Conservation (phyloP, 2,329 filamentous ascomycete species). For the Hypocrella siamensis region DNA sequence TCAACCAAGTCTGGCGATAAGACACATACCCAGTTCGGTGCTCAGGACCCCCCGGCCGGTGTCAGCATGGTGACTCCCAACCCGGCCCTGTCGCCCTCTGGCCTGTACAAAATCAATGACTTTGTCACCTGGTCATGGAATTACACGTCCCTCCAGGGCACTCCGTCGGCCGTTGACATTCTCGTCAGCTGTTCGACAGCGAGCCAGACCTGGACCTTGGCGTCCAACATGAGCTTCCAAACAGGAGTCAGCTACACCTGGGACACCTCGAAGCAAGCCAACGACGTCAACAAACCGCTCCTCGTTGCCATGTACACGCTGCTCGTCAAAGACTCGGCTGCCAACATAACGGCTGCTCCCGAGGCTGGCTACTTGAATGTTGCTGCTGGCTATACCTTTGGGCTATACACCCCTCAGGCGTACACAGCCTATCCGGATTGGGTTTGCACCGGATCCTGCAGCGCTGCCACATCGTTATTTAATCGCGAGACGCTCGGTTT, state of each 20-base stretch:
- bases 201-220: conserved; percentile 41
- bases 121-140: conserved; percentile 48
- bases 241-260: conserved; percentile 36
- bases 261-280: conserved; percentile 38
- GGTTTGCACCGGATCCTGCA: conserved; percentile 43
- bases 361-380: conserved; percentile 39
- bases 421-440: conserved; percentile 38
- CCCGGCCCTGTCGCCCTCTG: conserved; percentile 23
- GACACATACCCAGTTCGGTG: conserved; percentile 26
- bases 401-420: conserved; percentile 35
- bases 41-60: conserved; percentile 30
- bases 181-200: conserved; percentile 38
- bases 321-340: conserved; percentile 43
- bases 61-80: conserved; percentile 38
- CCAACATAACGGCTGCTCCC: conserved; percentile 30
- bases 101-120: conserved; percentile 45
- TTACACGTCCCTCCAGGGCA: conserved; percentile 43
- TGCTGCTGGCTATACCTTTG: conserved; percentile 35
- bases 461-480: conserved; percentile 29
- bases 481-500: conserved; percentile 33
- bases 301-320: conserved; percentile 42
- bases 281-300: conserved; percentile 28
- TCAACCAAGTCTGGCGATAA: conserved; percentile 7
- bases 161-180: conserved; percentile 44
- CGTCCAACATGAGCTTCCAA: conserved; percentile 44